A percentile compares a stretch with the other conserved stretches of the same genome.
Conservation (phyloP, 768 basidiomycete genomes). For the Hygrophorus russula region DNA sequence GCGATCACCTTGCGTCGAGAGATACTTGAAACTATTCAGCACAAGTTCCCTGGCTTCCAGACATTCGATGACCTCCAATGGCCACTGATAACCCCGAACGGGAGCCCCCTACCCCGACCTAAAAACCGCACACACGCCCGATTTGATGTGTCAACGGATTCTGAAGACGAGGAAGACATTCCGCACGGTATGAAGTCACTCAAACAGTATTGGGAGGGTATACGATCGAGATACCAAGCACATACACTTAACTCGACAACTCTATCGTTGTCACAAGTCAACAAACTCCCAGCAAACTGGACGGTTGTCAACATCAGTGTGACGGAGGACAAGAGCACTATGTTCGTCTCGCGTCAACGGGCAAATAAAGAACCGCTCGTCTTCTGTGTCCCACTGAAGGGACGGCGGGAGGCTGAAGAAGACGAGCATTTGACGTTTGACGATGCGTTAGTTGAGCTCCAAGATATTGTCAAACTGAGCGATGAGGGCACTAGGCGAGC, state of each 20-base stretch:
- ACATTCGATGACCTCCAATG: constrained; percentile 60
- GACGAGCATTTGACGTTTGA: constrained; percentile 69
- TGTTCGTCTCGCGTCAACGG: constrained; percentile 77
- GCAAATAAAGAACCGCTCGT: constrained; percentile 51
- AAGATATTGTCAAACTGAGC: constrained; percentile 70
- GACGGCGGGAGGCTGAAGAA: constrained; percentile 61
- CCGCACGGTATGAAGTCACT: constrained; percentile 17
- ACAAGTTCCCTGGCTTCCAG: constrained; percentile 44
- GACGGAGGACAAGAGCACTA: constrained; percentile 69
- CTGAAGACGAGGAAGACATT: constrained; percentile 26
- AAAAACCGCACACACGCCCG: constrained; percentile 10
- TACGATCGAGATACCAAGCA: constrained; percentile 44
- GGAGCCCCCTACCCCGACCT: constrained; percentile 24
- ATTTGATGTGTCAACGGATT: constrained; percentile 15
- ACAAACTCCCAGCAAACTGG: constrained; percentile 65
- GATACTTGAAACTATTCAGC: constrained; percentile 68
- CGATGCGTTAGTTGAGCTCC: constrained; percentile 60
- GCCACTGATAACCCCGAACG: constrained; percentile 45
- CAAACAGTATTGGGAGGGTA: constrained; percentile 49
- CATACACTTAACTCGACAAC: constrained; percentile 28
- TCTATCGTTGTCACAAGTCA: constrained; percentile 29
- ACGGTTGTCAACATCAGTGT: constrained; percentile 75
- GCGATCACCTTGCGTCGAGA: constrained; percentile 79
- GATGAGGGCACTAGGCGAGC: constrained; percentile 70
- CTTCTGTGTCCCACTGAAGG: constrained; percentile 84